Conservation (phyloP, 73 alveolate species). For the Urostyla sp. region DNA sequence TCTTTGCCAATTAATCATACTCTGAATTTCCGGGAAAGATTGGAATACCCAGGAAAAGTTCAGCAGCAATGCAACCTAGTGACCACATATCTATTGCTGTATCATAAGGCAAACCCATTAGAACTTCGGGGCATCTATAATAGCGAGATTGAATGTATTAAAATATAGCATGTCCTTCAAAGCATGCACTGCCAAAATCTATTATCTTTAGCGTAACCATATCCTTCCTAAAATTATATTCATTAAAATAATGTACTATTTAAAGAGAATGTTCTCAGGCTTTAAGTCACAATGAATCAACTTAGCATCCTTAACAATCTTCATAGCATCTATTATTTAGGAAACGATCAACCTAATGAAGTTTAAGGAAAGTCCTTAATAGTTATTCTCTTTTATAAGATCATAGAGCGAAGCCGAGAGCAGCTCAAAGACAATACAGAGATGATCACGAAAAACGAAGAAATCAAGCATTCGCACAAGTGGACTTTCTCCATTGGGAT, state of each 20-base stretch:
- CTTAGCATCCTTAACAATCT: conserved; percentile 51
- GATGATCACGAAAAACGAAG: conserved; percentile 72
- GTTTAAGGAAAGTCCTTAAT: conserved; percentile 58
- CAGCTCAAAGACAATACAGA: conserved; percentile 83
- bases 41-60: conserved; percentile 78
- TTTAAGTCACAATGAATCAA: conserved; percentile 74
- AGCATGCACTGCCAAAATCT: conserved; percentile 83
- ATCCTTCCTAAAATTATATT: conserved; percentile 11
- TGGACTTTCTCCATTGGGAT: conserved; percentile 63
- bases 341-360: conserved; percentile 51
- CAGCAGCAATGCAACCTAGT: conserved; percentile 87
- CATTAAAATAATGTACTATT: not conserved
- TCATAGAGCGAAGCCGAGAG: conserved; percentile 72
- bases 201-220: conserved; percentile 62
- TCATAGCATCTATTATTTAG: conserved; percentile 64
- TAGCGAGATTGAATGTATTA: conserved; percentile 78
- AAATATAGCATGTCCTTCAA: conserved; percentile 65
- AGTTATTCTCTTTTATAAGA: conserved; percentile 62
- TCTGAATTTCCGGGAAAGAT: conserved; percentile 84
- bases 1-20: conserved; percentile 69
- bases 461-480: conserved; percentile 75
- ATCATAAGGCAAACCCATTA: conserved; percentile 86
- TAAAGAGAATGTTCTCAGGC: conserved; percentile 73
- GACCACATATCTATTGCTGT: conserved; percentile 91
- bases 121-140: conserved; percentile 89